Base-by-base conservation (phyloP, 305 asterid species). In the Striga hermonthica region DNA sequence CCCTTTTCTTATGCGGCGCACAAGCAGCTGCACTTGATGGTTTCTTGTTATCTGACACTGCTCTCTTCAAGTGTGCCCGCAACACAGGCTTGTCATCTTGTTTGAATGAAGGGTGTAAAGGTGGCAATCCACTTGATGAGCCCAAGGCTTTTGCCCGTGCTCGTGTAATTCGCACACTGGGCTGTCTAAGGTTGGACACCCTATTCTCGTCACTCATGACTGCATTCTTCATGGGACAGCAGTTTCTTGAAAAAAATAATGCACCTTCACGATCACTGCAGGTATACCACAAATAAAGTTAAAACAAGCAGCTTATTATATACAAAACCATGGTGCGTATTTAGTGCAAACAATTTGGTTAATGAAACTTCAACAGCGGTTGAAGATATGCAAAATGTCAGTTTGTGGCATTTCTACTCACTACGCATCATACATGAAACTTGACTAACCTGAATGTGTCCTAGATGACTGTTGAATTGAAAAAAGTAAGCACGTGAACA, bases 101-200 rank as follows among this genome's bases (percentile, higher is more conserved):
- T 66, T 76, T 84, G 49, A 70, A 67, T 31, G 87, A 71, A 57
- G 95, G 95, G 60, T 83, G 58, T 60, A 80, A 66, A 58, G 96
- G 97, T 12, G 93, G 98, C 77, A 87, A 76, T 66, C 83, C 87
- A 68, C 72, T 77, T 67, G 86, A 79, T 38, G 80, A 64, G 65
- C 84, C 82, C 44, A 88, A 62, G 57, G 79, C 67, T 82, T 86
- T 90, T 39, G 95, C 89, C 71, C 88, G 77, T 59, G 97, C 83
- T 80, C 96, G 78, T 49, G 99, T 93, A 65, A 86, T 68, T 66
- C 95, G 81, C 76, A 76, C 64, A 64, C 69, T 45, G 60, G 88
- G 76, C 64, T 64, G 82, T 49, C 65, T 66, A 49, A 79, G 55
- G 63, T 76, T 72, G 60, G 88, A 76, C 5, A 71, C 39, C 59